These are phyloP conservation scores for Amylocystis lapponica DNA, from an alignment of 768 basidiomycete species.

Conservation along the genomic window DNA sequence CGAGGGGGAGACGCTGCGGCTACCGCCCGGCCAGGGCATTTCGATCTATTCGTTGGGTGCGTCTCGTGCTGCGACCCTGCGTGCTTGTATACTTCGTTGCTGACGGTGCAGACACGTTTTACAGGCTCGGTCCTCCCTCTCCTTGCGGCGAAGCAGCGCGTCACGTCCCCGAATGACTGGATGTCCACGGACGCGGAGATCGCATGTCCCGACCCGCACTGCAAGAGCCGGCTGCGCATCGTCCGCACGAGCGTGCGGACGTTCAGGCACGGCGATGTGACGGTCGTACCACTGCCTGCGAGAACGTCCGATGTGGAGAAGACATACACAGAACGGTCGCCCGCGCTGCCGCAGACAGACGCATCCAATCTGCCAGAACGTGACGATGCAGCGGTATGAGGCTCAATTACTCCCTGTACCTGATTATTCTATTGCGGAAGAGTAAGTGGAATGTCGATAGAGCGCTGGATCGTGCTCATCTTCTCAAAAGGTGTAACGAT, in stretches of 20 bases:
- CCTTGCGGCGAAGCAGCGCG: slow-evolving; percentile 63
- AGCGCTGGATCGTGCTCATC: too few relatives aligned
- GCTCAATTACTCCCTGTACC: too few relatives aligned
- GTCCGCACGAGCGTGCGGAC: slow-evolving; percentile 42
- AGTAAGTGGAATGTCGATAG: too few relatives aligned
- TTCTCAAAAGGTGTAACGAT: too few relatives aligned
- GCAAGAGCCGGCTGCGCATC: slow-evolving; percentile 50
- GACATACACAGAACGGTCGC: too few relatives aligned
- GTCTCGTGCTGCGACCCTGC: slow-evolving; percentile 2
- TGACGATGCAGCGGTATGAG: too few relatives aligned
- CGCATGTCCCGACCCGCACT: slow-evolving; percentile 65
- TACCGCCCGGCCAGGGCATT: slow-evolving; percentile 59
- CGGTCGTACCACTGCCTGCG: slow-evolving; percentile 39
- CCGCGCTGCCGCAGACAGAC: too few relatives aligned
- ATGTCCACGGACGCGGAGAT: slow-evolving; percentile 62
- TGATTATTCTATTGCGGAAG: too few relatives aligned
- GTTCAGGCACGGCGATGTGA: slow-evolving; percentile 52
- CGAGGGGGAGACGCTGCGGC: slow-evolving; percentile 56
- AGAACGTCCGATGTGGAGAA: too few relatives aligned
- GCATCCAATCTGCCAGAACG: too few relatives aligned
- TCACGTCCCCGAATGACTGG: slow-evolving; percentile 53
- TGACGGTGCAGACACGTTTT: neutral
- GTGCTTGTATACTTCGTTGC: neutral
- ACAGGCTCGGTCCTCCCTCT: slow-evolving; percentile 57
- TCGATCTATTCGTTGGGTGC: slow-evolving; percentile 63